Base-by-base conservation (phyloP, 2,329 filamentous ascomycete genomes). In the Diaporthe longicolla region DNA sequence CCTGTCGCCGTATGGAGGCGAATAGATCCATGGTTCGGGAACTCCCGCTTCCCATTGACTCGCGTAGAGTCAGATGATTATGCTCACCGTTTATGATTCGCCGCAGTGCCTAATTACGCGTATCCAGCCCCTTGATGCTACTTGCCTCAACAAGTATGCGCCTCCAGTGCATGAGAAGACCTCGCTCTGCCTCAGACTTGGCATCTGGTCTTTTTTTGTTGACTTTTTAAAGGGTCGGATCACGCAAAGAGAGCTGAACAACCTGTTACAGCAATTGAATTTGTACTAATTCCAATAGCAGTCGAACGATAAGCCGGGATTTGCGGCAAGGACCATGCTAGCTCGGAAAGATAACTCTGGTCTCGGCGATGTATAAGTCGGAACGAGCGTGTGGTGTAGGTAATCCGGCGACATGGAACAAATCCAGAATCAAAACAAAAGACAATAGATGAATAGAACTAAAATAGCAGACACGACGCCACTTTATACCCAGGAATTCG, bases 401-500 rank as follows among this genome's bases (percentile, higher is more conserved):
- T 32, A n/a, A 1, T 4, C 6, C 24, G 59, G 10, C n/a, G 35
- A 10, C 7, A 26, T 4, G 0, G 15, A 26, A 19, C 0, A 43
- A 21, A 11, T 3, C 5, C 6, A 1, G 3, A 19, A 6, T 4
- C 1, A 24, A 10, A 8, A 17, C 21, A 0, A 24, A 24, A 50
- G 15, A 17, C 19, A 7, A 9, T n/a, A 3, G 9, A n/a, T n/a
- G 2, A 50, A n/a, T n/a, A 4, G 21, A 50, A 48, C 5, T 24
- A 24, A 8, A 50, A 48, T 15, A 65, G 26, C 29, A 65, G 4
- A 24, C 21, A 24, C 26, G 10, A 17, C 29, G 13, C 1, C 35
- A 15, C 17, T 66, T 66, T 35, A 52, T 52, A 50, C 61, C 61
- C 61, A 48, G 43, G 11, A 66, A 24, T 50, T 21, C 29, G 43